phyloP scores from a whole-genome alignment of 768 basidiomycete genomes.

The Rhodosporidiobolus odoratus region DNA sequence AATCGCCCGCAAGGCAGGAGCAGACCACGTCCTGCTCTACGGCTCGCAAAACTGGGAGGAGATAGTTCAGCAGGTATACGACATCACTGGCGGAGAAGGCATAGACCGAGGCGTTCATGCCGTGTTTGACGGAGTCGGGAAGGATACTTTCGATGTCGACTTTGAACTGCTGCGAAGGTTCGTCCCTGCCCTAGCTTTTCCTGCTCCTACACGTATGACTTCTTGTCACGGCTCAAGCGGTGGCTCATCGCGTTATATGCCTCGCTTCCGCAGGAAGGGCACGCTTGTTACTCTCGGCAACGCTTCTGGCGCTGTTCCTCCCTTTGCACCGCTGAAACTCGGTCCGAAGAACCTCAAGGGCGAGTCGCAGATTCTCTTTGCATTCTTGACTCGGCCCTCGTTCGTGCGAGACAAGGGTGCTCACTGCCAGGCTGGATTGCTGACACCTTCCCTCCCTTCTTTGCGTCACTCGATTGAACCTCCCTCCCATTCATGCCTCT shows the following conservation, averaged over 20 bases:
- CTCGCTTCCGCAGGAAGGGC: conserved; percentile 73
- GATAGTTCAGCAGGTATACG: conserved; percentile 56
- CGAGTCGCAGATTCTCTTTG: conserved; percentile 3
- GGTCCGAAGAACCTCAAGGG: conserved; percentile 71
- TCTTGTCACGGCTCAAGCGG: background rate
- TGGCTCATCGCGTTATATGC: conserved; percentile 62
- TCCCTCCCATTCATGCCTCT: background rate
- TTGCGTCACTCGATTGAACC: no score
- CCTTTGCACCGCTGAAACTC: conserved; percentile 68
- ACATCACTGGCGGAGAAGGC: conserved; percentile 40
- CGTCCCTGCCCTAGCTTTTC: background rate
- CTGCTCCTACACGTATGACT: background rate
- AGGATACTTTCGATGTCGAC: conserved; percentile 67
- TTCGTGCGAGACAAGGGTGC: no score
- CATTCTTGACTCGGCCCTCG: conserved; percentile 46
- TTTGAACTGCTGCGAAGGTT: conserved; percentile 30
- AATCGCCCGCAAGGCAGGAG: conserved; percentile 70
- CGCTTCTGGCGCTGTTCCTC: conserved; percentile 75
- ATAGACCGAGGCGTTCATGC: conserved; percentile 57
- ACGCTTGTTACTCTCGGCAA: conserved; percentile 88
- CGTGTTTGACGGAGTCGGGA: conserved; percentile 93
- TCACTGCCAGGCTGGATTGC: no score
- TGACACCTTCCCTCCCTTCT: background rate
- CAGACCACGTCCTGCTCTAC: conserved; percentile 81
- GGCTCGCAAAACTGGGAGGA: conserved; percentile 61